phyloP scores from a whole-genome alignment of 441 rosid species.

The Iberis amara region DNA sequence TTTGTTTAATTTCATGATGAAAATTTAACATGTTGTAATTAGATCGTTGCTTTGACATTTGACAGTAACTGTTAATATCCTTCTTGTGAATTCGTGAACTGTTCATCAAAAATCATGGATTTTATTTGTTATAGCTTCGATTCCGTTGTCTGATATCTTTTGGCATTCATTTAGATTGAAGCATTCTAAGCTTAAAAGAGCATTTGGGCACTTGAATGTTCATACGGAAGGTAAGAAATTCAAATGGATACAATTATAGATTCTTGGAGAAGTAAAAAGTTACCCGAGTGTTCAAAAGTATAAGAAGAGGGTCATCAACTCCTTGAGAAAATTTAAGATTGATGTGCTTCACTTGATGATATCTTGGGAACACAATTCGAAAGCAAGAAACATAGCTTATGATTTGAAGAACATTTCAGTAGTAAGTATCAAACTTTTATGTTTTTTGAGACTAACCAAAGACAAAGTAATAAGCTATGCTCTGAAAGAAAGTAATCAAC shows the following conservation, averaged over 20 bases:
- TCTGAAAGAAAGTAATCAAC: constrained; percentile 33
- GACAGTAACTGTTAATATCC: too few relatives aligned
- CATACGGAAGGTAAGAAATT: not conserved
- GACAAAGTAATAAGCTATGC: constrained; percentile 66
- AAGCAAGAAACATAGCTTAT: too few relatives aligned
- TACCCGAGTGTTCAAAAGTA: constrained; percentile 50
- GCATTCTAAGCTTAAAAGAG: constrained; percentile 57
- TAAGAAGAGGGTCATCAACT: constrained; percentile 64
- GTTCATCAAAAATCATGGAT: too few relatives aligned
- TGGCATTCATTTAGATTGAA: constrained; percentile 91
- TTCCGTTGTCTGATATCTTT: constrained; percentile 82
- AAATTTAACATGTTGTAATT: too few relatives aligned
- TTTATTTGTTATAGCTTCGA: constrained; percentile 67
- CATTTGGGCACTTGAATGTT: constrained; percentile 43
- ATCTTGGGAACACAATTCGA: constrained; percentile 72
- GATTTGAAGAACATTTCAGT: not conserved
- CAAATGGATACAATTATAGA: too few relatives aligned
- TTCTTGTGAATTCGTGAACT: too few relatives aligned
- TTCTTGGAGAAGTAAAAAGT: too few relatives aligned
- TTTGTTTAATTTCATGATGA: too few relatives aligned
- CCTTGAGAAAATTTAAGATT: constrained; percentile 83
- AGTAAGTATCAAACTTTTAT: not conserved
- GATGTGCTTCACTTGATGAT: constrained; percentile 57
- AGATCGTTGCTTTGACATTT: too few relatives aligned
- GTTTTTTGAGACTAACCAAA: constrained; percentile 40